Evolutionary conservation across 2,329 filamentous ascomycete genomes (phyloP).

Genomic region (Cladorrhinum sp.): DNA sequence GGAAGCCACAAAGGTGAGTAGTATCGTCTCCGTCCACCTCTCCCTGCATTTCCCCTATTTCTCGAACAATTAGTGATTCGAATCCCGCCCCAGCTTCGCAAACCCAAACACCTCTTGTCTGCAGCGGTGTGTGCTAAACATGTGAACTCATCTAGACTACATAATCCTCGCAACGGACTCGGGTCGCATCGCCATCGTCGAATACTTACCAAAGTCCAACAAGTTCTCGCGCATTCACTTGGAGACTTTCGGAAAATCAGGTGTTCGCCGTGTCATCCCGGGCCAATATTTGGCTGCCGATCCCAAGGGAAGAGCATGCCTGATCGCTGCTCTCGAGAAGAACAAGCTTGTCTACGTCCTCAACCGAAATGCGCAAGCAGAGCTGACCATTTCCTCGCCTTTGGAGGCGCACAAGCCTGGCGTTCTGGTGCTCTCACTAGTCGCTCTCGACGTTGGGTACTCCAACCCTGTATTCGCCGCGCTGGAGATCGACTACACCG

Average conservation of each 20-base stretch:
- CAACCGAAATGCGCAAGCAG: conserved; percentile 90
- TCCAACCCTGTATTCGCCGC: conserved; percentile 96
- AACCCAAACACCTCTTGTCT: conserved; percentile 17
- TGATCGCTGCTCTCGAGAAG: conserved; percentile 94
- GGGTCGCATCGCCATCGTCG: conserved; percentile 88
- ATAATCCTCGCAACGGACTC: conserved; percentile 95
- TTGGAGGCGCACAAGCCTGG: conserved; percentile 93
- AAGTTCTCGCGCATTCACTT: conserved; percentile 85
- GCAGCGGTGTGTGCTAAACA: conserved; percentile 28
- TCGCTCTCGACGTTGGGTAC: conserved; percentile 90
- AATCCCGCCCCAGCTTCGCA: conserved; percentile 36
- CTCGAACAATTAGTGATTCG: conserved; percentile 70
- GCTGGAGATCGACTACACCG: conserved; percentile 88
- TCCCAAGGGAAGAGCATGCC: conserved; percentile 89
- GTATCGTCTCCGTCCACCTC: conserved; percentile 32
- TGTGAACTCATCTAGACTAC: conserved; percentile 64
- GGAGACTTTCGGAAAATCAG: conserved; percentile 98
- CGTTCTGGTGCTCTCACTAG: conserved; percentile 82
- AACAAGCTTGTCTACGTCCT: conserved; percentile 99
- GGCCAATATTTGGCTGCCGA: conserved; percentile 96
- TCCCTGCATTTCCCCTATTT: conserved; percentile 26
- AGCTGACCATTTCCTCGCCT: conserved; percentile 94
- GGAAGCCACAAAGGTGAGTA: conserved; percentile 93
- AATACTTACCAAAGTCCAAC: conserved; percentile 84
- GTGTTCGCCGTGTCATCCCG: conserved; percentile 86